Percentiles rank a stretch among this genome's conserved stretches.
phyloP scores from a whole-genome alignment of 768 basidiomycete genomes.

The Thelephora ganbajun region DNA sequence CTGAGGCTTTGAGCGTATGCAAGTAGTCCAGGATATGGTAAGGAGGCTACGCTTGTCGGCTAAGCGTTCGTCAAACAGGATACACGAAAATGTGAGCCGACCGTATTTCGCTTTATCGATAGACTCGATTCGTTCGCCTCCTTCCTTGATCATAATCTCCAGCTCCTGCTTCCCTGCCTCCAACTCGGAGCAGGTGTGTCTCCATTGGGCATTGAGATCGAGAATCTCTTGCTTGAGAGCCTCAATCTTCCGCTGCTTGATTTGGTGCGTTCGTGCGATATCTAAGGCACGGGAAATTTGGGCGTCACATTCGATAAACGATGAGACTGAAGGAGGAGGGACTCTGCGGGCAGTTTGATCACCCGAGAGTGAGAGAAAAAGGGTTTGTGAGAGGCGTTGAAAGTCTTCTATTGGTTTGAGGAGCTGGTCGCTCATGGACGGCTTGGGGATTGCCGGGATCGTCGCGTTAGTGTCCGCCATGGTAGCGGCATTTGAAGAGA shows the following conservation, averaged over 20 bases:
- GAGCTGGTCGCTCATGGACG: constrained; percentile 49
- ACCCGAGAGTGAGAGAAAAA: constrained; percentile 65
- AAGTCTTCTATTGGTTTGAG: constrained; percentile 48
- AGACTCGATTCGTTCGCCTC: constrained; percentile 55
- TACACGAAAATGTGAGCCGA: constrained; percentile 15
- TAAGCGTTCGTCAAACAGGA: not conserved
- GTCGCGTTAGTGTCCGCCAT: too few species aligned
- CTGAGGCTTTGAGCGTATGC: constrained; percentile 78
- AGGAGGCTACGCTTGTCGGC: constrained; percentile 34
- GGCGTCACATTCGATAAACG: constrained; percentile 51
- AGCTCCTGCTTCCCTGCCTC: constrained; percentile 55
- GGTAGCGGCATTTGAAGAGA: too few species aligned
- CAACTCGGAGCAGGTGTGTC: constrained; percentile 50
- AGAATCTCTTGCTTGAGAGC: constrained; percentile 57
- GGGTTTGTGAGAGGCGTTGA: constrained; percentile 46
- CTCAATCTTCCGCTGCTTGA: constrained; percentile 64
- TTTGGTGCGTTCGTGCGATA: constrained; percentile 56
- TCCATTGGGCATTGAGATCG: constrained; percentile 52
- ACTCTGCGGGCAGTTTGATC: constrained; percentile 29
- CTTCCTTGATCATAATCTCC: constrained; percentile 57
- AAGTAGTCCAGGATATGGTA: constrained; percentile 72
- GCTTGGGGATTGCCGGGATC: not conserved
- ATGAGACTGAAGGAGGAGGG: constrained; percentile 38
- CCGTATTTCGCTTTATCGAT: constrained; percentile 64
- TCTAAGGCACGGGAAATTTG: constrained; percentile 53